Evolutionary conservation across 371 early-diverging fungal genomes (phyloP), one percentile per base, ranked within the genome.

Genomic region (Chytridium lagenaria): DNA sequence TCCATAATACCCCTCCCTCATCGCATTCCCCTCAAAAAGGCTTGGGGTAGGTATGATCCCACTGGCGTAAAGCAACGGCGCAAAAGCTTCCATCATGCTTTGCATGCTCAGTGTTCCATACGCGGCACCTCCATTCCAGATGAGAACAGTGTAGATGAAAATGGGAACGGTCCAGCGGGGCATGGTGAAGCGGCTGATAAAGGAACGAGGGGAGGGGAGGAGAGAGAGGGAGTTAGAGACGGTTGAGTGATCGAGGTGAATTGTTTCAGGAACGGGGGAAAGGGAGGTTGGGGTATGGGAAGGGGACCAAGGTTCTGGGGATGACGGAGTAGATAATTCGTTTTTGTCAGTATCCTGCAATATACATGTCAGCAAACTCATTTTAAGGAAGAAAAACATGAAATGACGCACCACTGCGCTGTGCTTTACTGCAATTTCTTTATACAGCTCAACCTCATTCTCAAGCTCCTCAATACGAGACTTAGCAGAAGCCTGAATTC

Each of bases 141-240:
- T 5, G 19, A 61, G 7, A 15, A 61, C 61, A 31, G 61, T 22
- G 36, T 61, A 61, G 10, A 37, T 7, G 23, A 55, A 26, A 37
- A 61, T 3, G 34, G 61, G 30, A 12, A 61, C 36, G 7, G 61
- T 34, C 61, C 61, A 61, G 36, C 61, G 61, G 36, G 61, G 36
- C 7, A 37, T 23, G 7, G 61, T 12, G 34, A 34, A 16, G n/a
- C 30, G 5, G 26, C 30, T 55, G 26, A 10, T 16, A 26, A 26
- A 5, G 16, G 55, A 16, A 26, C n/a, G n/a, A n/a, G n/a, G n/a
- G n/a, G n/a, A n/a, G n/a, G n/a, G n/a, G n/a, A n/a, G n/a, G n/a
- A n/a, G n/a, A n/a, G n/a, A n/a, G n/a, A n/a, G n/a, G n/a, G n/a
- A n/a, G n/a, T n/a, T n/a, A n/a, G n/a, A n/a, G n/a, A n/a, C n/a